These are phyloP conservation scores for Cercophora scortea DNA, from an alignment of 495 filamentous ascomycete genomes.

Conservation along the genomic window DNA sequence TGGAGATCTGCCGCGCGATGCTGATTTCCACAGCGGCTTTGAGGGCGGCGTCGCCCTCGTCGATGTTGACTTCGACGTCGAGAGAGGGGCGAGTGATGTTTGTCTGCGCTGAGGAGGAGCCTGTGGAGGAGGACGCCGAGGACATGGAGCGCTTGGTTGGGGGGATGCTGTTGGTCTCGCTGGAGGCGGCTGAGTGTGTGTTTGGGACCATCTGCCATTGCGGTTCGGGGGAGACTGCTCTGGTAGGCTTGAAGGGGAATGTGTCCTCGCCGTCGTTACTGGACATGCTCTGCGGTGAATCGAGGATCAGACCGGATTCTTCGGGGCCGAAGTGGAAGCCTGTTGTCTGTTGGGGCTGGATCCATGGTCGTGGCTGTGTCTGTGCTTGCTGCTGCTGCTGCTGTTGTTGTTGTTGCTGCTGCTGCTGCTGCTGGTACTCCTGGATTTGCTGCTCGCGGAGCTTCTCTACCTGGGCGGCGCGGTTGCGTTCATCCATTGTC, in stretches of 20 bases:
- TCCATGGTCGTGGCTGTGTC: background rate
- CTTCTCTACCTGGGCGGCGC: conserved; percentile 15
- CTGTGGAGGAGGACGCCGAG: conserved; percentile 10
- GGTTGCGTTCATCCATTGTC: conserved; percentile 22
- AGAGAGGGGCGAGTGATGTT: conserved; percentile 20
- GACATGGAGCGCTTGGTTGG: conserved; percentile 22
- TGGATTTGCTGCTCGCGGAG: conserved; percentile 20
- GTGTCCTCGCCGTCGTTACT: conserved; percentile 4
- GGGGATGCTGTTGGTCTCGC: conserved; percentile 14
- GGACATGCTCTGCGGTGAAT: conserved; percentile 32
- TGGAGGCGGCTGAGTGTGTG: conserved; percentile 22
- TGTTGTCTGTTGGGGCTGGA: background rate
- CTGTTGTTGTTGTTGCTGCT: conserved; percentile 17
- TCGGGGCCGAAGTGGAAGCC: conserved; percentile 32
- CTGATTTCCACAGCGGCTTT: conserved; percentile 46
- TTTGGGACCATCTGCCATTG: conserved; percentile 45
- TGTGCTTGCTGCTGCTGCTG: conserved; percentile 15
- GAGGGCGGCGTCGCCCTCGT: conserved; percentile 30
- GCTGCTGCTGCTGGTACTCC: conserved; percentile 12
- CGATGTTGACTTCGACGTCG: conserved; percentile 27
- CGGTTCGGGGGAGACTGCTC: conserved; percentile 28
- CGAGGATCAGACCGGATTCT: conserved; percentile 38
- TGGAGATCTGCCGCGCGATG: conserved; percentile 51
- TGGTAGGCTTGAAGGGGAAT: conserved; percentile 16
- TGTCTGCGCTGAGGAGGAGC: conserved; percentile 18